Base-by-base conservation (phyloP, 140 eudicot species). In the Oenanthe javanica region DNA sequence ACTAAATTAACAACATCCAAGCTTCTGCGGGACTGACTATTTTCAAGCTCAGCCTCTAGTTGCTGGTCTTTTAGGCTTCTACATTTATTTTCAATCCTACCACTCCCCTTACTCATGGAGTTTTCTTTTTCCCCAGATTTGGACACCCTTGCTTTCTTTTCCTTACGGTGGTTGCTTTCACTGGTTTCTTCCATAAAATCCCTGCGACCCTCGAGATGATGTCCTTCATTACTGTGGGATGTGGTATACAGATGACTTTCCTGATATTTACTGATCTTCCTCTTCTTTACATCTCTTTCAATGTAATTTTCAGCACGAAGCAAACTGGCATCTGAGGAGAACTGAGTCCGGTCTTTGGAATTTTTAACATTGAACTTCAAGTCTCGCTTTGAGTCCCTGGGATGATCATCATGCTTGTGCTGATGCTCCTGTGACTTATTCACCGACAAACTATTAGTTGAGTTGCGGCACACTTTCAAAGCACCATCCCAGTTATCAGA, bases 61-160 rank as follows among this genome's bases (percentile, higher is more conserved):
- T 85, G 81, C 43, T 82, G 88, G 63, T 87, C 84, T 83, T 89
- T 89, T 5, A 61, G 14, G 79, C 77, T 77, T 84, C 80, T 85
- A 13, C 79, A 80, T 76, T 77, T 85, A 42, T 75, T 81, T 23
- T 79, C 87, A 71, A 82, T 42, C 64, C 76, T 82, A 42, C 61
- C 77, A 72, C 70, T 64, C 57, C 77, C 78, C 84, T 89, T 86
- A 84, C 86, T 91, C 79, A 81, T 79, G 27, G 80, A 64, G 67
- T 71, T 43, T 64, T 88, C 97, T 80, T 87, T 89, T 15, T 82
- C 93, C 47, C 64, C 86, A 15, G 93, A 85, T 48, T 86, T 87
- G 46, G 92, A 81, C 8, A 86, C 79, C 88, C 87, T 88, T 78
- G 90, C 81, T 82, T 84, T 95, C 93, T 92, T 95, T 74, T 85